phyloP scores from a whole-genome alignment of 2,329 filamentous ascomycete species.

The Zasmidium angulare region DNA sequence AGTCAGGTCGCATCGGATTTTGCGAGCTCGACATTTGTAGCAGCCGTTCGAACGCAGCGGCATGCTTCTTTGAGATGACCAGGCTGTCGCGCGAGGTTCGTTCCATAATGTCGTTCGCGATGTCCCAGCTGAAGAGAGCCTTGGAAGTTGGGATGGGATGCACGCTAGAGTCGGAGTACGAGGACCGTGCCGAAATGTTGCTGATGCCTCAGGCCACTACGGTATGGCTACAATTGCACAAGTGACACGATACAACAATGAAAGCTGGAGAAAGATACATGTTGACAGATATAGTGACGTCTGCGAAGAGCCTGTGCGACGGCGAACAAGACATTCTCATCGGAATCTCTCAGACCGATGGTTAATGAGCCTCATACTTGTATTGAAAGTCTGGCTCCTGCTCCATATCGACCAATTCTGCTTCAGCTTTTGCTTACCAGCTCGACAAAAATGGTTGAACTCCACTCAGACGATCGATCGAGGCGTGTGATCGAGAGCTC shows the following conservation, averaged over 20 bases:
- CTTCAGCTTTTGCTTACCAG: not conserved
- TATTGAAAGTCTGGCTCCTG: not conserved
- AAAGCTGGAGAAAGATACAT: no score
- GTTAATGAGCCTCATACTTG: not conserved
- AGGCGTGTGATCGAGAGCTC: no score
- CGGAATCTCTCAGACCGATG: no score
- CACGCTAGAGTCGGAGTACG: not conserved
- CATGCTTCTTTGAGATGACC: not conserved
- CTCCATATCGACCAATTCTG: not conserved
- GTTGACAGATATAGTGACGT: no score
- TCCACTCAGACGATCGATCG: no score
- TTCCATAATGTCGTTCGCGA: not conserved
- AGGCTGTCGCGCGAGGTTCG: not conserved
- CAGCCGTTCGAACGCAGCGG: conserved; percentile 28
- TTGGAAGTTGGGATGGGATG: no score
- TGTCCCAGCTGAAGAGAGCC: not conserved
- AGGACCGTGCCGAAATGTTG: not conserved
- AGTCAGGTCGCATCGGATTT: conserved; percentile 31
- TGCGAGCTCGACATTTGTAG: conserved; percentile 30
- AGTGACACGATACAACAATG: no score
- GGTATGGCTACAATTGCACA: not conserved
- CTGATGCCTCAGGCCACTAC: not conserved
- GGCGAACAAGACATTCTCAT: no score
- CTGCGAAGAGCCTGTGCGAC: no score
- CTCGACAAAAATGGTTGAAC: no score